Base-by-base conservation (phyloP, 768 basidiomycete species). In the Podaxis pistillaris region DNA sequence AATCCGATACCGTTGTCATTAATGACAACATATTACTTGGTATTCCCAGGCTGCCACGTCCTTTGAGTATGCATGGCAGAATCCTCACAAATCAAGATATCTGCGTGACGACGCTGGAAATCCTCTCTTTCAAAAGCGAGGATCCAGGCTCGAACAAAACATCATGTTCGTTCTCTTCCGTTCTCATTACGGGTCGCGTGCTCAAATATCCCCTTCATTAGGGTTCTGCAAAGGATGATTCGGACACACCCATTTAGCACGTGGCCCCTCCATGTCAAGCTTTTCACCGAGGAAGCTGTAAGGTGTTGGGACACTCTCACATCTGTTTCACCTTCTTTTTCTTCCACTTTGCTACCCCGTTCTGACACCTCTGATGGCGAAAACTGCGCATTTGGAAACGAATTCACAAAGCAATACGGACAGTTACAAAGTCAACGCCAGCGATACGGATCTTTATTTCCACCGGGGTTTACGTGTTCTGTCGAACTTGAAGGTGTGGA, bases 41-140 rank as follows among this genome's bases (percentile, higher is more conserved):
- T 46, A n/a, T 44, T 33, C 28, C 30, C 73, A 91, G 71, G 83
- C 89, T 1, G 91, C 93, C 11, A 74, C 86, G 24, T 84, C 91
- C 73, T 93, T 93, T 67, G 90, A 92, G 75, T 93, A 89, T 90
- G 86, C 88, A 30, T 94, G 91, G 91, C 91, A 93, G 71, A 87
- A 93, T 71, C 89, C 89, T 9, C 78, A 88, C 65, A 72, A 82
- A 26, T 87, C 88, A 1, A 76, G 89, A n/a, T 87, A 89, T 73
- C 75, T 91, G 17, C 81, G 83, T 33, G 79, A 80, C 59, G 67
- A 68, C 13, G 62, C 73, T 37, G 82, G 81, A 4, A 73, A 75
- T 56, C 69, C 74, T 2, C 63, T 82, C 12, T 82, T 83, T 64
- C 65, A 67, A 12, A 65, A 60, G 59, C 74, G 73, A 41, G 72